Evolutionary conservation across 768 basidiomycete genomes (phyloP).

Genomic region (Kwoniella pini): DNA sequence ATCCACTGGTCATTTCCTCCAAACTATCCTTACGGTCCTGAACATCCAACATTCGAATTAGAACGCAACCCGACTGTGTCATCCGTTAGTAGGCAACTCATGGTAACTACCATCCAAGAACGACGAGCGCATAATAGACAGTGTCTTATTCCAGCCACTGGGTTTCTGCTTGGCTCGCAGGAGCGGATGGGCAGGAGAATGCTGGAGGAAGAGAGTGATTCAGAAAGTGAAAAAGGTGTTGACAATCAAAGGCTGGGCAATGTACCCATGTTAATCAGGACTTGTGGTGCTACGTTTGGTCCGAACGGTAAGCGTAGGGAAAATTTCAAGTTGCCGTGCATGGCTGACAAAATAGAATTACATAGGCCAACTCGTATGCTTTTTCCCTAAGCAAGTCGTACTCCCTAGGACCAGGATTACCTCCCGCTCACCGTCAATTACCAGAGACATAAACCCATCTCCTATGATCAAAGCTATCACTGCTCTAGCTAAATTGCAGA

Average conservation of each 20-base stretch:
- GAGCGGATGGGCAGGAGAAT: slow-evolving; percentile 55
- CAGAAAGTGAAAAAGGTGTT: slow-evolving; percentile 48
- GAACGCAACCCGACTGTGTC: slow-evolving; percentile 81
- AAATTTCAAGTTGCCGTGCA: background rate
- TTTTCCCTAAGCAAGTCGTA: slow-evolving; percentile 61
- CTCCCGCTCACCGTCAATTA: slow-evolving; percentile 44
- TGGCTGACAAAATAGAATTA: background rate
- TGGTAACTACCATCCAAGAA: slow-evolving; percentile 72
- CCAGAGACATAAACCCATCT: slow-evolving; percentile 19
- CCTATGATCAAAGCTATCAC: slow-evolving; percentile 48
- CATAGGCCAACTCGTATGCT: slow-evolving; percentile 79
- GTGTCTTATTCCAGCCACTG: slow-evolving; percentile 78
- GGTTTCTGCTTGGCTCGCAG: slow-evolving; percentile 69
- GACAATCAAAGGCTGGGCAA: slow-evolving; percentile 50
- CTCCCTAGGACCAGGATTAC: slow-evolving; percentile 30
- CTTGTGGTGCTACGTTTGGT: slow-evolving; percentile 84
- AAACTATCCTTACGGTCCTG: slow-evolving; percentile 61
- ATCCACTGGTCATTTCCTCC: slow-evolving; percentile 86
- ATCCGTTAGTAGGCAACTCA: slow-evolving; percentile 71
- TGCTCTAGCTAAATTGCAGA: slow-evolving; percentile 41
- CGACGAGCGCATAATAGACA: slow-evolving; percentile 74
- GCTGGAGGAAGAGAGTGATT: slow-evolving; percentile 45
- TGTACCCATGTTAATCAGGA: slow-evolving; percentile 72
- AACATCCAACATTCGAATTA: slow-evolving; percentile 72
- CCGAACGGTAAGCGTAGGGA: slow-evolving; percentile 71